Percentiles rank a stretch among this genome's conserved stretches.
These are phyloP conservation scores for Phytophthora ohioensis DNA, from an alignment of 352 stramenopile species.

Conservation along the genomic window DNA sequence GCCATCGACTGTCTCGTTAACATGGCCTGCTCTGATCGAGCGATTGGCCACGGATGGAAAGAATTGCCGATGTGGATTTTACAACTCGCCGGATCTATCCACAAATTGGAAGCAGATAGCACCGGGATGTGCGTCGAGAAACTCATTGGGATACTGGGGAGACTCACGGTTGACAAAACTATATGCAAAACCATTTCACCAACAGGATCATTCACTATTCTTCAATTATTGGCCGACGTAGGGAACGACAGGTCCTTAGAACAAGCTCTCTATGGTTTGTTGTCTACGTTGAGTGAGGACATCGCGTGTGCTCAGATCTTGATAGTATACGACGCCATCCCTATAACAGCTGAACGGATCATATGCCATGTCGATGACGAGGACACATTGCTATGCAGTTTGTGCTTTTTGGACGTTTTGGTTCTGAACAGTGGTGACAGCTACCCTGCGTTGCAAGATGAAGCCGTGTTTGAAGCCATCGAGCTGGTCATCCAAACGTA, in stretches of 20 bases:
- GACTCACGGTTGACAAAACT: slow-evolving; percentile 38
- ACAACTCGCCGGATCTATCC: slow-evolving; percentile 37
- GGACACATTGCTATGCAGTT: slow-evolving; percentile 34
- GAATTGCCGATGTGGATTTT: slow-evolving; percentile 46
- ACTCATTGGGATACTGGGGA: slow-evolving; percentile 50
- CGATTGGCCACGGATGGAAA: slow-evolving; percentile 37
- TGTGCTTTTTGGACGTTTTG: slow-evolving; percentile 46
- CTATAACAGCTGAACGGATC: slow-evolving; percentile 44
- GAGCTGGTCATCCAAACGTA: slow-evolving; percentile 31
- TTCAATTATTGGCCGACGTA: slow-evolving; percentile 38
- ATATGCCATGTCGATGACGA: slow-evolving; percentile 40
- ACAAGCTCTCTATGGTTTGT: slow-evolving; percentile 36
- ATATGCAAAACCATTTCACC: slow-evolving; percentile 34
- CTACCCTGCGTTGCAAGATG: slow-evolving; percentile 32
- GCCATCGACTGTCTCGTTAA: slow-evolving; percentile 60
- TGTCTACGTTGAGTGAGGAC: slow-evolving; percentile 49
- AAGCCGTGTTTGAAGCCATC: slow-evolving; percentile 33
- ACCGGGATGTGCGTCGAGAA: slow-evolving; percentile 49
- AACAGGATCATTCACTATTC: slow-evolving; percentile 37
- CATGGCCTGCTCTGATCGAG: slow-evolving; percentile 47
- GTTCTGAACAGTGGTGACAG: slow-evolving; percentile 30
- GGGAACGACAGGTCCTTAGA: slow-evolving; percentile 39
- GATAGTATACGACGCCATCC: slow-evolving; percentile 50
- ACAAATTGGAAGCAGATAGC: slow-evolving; percentile 17
- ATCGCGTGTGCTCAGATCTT: slow-evolving; percentile 37